A percentile compares a stretch with the other conserved stretches of the same genome.
phyloP scores from a whole-genome alignment of 805 yeast species.

The Candida corydali region DNA sequence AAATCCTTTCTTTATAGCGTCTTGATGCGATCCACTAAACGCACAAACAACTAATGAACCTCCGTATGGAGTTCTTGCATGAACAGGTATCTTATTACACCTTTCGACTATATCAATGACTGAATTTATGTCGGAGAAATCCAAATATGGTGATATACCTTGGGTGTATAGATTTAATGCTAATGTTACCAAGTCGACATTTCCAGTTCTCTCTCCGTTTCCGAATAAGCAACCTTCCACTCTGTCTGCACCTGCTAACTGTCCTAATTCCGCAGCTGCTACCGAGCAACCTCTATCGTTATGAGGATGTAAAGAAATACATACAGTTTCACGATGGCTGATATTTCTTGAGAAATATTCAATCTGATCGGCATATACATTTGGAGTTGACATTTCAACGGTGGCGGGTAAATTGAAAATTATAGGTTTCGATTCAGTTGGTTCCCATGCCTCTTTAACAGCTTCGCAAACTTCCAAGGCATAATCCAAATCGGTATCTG shows the following conservation, averaged over 20 bases:
- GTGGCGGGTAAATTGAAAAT: slow-evolving; percentile 84
- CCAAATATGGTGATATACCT: slow-evolving; percentile 67
- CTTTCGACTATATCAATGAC: slow-evolving; percentile 71
- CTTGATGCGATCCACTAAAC: slow-evolving; percentile 83
- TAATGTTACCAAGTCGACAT: slow-evolving; percentile 75
- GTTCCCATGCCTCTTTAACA: slow-evolving; percentile 72
- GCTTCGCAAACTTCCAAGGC: slow-evolving; percentile 68
- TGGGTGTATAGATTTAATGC: slow-evolving; percentile 77
- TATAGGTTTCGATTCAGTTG: slow-evolving; percentile 59
- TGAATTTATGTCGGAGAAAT: slow-evolving; percentile 62
- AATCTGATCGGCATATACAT: slow-evolving; percentile 79
- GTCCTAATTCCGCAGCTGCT: slow-evolving; percentile 83
- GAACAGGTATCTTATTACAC: slow-evolving; percentile 78
- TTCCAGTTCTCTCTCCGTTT: slow-evolving; percentile 85
- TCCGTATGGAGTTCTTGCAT: slow-evolving; percentile 77
- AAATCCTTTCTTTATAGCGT: slow-evolving; percentile 84
- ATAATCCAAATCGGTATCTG: slow-evolving; percentile 64
- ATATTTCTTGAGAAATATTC: slow-evolving; percentile 66
- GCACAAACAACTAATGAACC: slow-evolving; percentile 83
- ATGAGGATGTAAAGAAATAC: slow-evolving; percentile 78
- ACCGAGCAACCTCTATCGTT: slow-evolving; percentile 86
- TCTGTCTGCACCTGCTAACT: slow-evolving; percentile 83
- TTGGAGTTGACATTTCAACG: slow-evolving; percentile 78
- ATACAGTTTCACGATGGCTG: slow-evolving; percentile 62
- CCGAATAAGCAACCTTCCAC: slow-evolving; percentile 85